Percentiles rank a stretch among this genome's conserved stretches.
phyloP scores from a whole-genome alignment of 495 filamentous ascomycete species.

The Collariella sp. region DNA sequence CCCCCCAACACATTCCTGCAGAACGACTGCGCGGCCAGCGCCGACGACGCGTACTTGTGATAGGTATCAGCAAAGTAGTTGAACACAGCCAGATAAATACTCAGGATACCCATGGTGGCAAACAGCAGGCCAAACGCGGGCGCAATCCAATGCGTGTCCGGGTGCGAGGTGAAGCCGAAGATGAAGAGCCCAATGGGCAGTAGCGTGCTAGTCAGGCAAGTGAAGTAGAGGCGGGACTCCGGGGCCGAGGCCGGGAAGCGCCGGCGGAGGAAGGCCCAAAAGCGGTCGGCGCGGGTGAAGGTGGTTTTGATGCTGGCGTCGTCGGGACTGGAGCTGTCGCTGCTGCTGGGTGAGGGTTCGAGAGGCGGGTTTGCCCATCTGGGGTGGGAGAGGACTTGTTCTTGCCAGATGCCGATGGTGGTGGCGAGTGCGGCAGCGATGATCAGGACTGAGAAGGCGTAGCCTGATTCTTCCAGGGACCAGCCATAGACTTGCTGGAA shows the following conservation, averaged over 20 bases:
- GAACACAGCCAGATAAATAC: slow-evolving; percentile 82
- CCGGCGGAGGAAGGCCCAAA: slow-evolving; percentile 33
- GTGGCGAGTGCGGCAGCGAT: slow-evolving; percentile 62
- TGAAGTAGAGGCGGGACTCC: slow-evolving; percentile 76
- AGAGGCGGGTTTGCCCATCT: slow-evolving; percentile 22
- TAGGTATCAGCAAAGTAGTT: slow-evolving; percentile 95
- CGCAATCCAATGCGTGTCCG: slow-evolving; percentile 65
- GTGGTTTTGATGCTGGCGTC: neutral
- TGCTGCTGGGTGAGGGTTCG: slow-evolving; percentile 13
- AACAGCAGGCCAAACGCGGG: slow-evolving; percentile 62
- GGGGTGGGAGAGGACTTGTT: slow-evolving; percentile 35
- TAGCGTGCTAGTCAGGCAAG: slow-evolving; percentile 59
- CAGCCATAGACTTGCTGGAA: slow-evolving; percentile 65
- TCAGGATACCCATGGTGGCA: slow-evolving; percentile 82
- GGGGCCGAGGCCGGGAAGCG: slow-evolving; percentile 47
- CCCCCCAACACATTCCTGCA: slow-evolving; percentile 79
- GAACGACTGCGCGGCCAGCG: slow-evolving; percentile 80
- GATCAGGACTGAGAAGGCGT: slow-evolving; percentile 66
- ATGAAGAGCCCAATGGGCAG: slow-evolving; percentile 59
- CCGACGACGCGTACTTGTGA: slow-evolving; percentile 73
- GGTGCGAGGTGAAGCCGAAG: slow-evolving; percentile 70
- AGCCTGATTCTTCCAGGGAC: slow-evolving; percentile 54
- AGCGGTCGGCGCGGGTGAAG: neutral
- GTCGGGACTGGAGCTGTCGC: neutral
- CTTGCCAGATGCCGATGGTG: slow-evolving; percentile 67